These are phyloP conservation scores for Rhipidocladum racemiflorum DNA, from an alignment of 176 grass and related monocot genomes.

Conservation along the genomic window DNA sequence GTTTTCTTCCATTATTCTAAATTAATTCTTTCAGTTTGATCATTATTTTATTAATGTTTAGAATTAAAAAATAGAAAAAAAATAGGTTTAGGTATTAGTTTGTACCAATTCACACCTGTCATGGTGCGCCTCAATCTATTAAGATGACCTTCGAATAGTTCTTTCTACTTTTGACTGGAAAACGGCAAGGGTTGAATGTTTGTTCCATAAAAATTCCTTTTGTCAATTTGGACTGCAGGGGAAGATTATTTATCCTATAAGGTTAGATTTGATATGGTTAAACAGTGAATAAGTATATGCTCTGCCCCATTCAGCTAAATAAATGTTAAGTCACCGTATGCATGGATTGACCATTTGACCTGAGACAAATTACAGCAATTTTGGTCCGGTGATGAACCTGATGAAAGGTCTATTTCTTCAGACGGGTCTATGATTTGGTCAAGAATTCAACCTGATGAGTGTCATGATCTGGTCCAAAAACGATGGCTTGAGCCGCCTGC, in stretches of 20 bases:
- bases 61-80: too few relatives aligned
- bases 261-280: neutral
- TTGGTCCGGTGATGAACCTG: neutral
- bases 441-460: neutral
- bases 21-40: too few relatives aligned
- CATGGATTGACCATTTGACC: conserved; percentile 5
- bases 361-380: neutral
- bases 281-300: neutral
- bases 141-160: conserved; percentile 25
- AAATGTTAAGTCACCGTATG: neutral
- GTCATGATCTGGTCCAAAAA: neutral
- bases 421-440: neutral
- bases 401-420: neutral
- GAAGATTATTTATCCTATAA: neutral
- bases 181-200: neutral
- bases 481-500: neutral
- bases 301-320: neutral
- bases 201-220: neutral
- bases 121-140: too few relatives aligned
- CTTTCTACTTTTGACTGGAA: conserved; percentile 26
- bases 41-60: too few relatives aligned
- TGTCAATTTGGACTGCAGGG: conserved; percentile 10
- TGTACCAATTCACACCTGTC: too few relatives aligned
- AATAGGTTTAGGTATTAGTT: too few relatives aligned
- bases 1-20: too few relatives aligned